Evolutionary conservation across 805 yeast species (phyloP).

Genomic region (Cyberlindnera galapagoensis): DNA sequence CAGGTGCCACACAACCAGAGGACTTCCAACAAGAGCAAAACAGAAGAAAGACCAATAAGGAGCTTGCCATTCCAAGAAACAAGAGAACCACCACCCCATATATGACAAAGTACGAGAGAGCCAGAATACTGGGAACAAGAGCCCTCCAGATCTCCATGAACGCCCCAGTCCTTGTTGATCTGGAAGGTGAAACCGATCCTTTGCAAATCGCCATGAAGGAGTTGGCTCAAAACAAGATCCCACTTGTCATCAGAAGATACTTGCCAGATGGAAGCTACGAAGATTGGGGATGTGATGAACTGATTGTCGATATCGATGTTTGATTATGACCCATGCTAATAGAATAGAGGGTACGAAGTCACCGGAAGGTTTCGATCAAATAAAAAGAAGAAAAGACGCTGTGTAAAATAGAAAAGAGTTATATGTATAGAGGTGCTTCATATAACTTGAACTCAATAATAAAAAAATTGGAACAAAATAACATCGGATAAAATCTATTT

Average conservation of each 20-base stretch:
- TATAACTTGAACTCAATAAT: too few species aligned
- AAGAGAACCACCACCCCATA: slow-evolving; percentile 94
- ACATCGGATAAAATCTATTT: too few species aligned
- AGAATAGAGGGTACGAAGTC: too few species aligned
- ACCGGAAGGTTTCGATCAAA: too few species aligned
- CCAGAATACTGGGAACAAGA: slow-evolving; percentile 94
- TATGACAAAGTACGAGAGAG: slow-evolving; percentile 98
- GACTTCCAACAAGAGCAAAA: slow-evolving; percentile 28
- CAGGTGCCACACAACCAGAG: slow-evolving; percentile 46
- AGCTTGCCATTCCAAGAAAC: slow-evolving; percentile 84
- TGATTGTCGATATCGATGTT: slow-evolving; percentile 67
- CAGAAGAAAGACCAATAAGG: slow-evolving; percentile 61
- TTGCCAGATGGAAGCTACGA: slow-evolving; percentile 95
- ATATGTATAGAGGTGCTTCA: too few species aligned
- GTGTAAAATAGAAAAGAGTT: too few species aligned
- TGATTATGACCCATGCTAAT: slow-evolving; percentile 8
- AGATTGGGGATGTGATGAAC: slow-evolving; percentile 98
- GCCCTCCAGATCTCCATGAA: slow-evolving; percentile 97
- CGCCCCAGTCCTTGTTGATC: slow-evolving; percentile 96
- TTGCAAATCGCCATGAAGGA: slow-evolving; percentile 97
- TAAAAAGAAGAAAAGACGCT: too few species aligned
- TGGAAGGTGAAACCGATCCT: slow-evolving; percentile 99
- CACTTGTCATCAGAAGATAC: slow-evolving; percentile 90
- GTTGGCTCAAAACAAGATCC: slow-evolving; percentile 88
- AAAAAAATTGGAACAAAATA: too few species aligned